phyloP scores from a whole-genome alignment of 768 basidiomycete species.

The Cystobasidium tubakii region DNA sequence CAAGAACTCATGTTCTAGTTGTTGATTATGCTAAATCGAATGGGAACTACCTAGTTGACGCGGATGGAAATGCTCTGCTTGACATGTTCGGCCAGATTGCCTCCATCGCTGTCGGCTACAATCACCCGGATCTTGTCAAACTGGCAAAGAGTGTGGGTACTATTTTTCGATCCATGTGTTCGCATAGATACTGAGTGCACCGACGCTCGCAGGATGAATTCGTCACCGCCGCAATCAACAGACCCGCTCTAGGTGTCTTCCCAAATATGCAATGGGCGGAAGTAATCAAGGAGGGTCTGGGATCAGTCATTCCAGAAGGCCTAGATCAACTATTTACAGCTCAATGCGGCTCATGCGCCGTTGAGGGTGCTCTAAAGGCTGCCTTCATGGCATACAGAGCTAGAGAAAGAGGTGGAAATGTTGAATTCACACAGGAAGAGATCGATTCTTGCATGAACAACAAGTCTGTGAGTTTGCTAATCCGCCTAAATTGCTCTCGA shows the following conservation, averaged over 20 bases:
- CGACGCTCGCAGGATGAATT: conserved; percentile 50
- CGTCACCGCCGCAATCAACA: conserved; percentile 49
- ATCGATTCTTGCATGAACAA: conserved; percentile 50
- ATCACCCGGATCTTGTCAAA: conserved; percentile 47
- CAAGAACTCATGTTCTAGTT: conserved; percentile 47
- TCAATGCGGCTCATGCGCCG: conserved; percentile 29
- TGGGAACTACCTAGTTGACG: conserved; percentile 52
- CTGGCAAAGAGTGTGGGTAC: conserved; percentile 46
- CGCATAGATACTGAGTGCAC: too few species aligned
- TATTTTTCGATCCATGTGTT: too few species aligned
- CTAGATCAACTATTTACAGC: conserved; percentile 50
- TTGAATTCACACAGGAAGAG: conserved; percentile 49
- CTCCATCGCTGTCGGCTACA: conserved; percentile 51
- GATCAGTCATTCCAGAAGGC: conserved; percentile 51
- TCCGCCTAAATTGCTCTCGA: neutral
- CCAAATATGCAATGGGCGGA: conserved; percentile 49
- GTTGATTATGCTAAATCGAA: conserved; percentile 46
- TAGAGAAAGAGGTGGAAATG: conserved; percentile 40
- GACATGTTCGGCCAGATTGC: conserved; percentile 45
- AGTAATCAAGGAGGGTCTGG: conserved; percentile 48
- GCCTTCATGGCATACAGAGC: conserved; percentile 50
- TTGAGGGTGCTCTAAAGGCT: conserved; percentile 52
- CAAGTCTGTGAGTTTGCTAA: conserved; percentile 37
- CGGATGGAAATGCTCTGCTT: conserved; percentile 51
- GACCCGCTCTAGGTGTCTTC: conserved; percentile 52